Conservation (phyloP, 2,329 filamentous ascomycete genomes). For the Dactylellina haptotyla region DNA sequence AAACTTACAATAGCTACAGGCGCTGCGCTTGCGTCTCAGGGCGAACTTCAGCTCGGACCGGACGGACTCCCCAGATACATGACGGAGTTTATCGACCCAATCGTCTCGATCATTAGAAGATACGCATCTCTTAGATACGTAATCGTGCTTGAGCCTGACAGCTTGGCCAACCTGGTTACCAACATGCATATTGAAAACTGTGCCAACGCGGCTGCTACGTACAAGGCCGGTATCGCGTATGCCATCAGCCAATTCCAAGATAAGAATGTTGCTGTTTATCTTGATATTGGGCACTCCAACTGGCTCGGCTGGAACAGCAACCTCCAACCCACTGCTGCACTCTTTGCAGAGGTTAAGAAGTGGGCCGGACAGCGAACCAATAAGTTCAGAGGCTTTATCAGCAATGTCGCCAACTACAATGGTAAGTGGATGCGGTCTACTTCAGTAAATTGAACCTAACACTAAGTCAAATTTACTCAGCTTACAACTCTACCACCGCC, state of each 20-base stretch:
- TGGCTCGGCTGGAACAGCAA: conserved; percentile 64
- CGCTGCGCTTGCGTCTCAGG: conserved; percentile 67
- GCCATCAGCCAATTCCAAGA: conserved; percentile 62
- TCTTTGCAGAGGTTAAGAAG: conserved; percentile 65
- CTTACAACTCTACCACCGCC: conserved; percentile 60
- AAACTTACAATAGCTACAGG: conserved; percentile 23
- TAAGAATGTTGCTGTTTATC: conserved; percentile 62
- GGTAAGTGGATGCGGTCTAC: conserved; percentile 63
- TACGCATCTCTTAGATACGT: conserved; percentile 60
- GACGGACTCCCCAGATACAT: conserved; percentile 67
- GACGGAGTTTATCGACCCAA: conserved; percentile 66
- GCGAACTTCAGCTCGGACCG: conserved; percentile 66
- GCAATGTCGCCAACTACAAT: conserved; percentile 71
- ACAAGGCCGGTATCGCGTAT: conserved; percentile 63
- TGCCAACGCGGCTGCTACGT: conserved; percentile 61
- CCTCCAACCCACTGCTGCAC: conserved; percentile 63
- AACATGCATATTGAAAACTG: conserved; percentile 62
- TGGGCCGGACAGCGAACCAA: conserved; percentile 64
- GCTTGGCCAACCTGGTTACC: conserved; percentile 63
- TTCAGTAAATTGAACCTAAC: conserved; percentile 62
- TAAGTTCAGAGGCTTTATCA: conserved; percentile 67
- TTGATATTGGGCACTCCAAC: conserved; percentile 64
- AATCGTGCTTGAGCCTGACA: conserved; percentile 64
- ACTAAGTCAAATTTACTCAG: background rate
- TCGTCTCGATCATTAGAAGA: conserved; percentile 61